Conservation (phyloP, 768 basidiomycete species). For the Lactifluus hygrophoroides region DNA sequence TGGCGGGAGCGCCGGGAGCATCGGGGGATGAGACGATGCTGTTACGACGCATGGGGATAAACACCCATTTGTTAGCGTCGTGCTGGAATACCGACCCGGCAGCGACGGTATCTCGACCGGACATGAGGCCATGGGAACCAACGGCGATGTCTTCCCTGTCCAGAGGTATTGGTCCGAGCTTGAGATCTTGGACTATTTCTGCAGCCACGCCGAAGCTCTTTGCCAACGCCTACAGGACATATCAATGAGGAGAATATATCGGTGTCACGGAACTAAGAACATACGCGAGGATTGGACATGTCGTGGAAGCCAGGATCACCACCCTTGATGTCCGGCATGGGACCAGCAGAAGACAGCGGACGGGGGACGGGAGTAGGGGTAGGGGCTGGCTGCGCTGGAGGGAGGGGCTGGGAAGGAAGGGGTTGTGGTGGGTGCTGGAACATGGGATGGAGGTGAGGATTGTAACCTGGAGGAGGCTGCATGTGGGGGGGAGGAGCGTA, state of each 20-base stretch:
- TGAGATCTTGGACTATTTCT: constrained; percentile 57
- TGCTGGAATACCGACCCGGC: constrained; percentile 50
- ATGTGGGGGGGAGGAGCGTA: constrained; percentile 37
- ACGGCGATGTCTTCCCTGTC: constrained; percentile 74
- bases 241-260: constrained; percentile 13
- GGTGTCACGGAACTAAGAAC: not conserved
- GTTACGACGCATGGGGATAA: constrained; percentile 44
- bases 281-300: constrained; percentile 59
- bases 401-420: constrained; percentile 32
- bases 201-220: constrained; percentile 73
- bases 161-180: constrained; percentile 36
- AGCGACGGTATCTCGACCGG: constrained; percentile 56
- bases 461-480: constrained; percentile 37
- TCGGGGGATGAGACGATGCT: constrained; percentile 24
- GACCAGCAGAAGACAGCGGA: constrained; percentile 23
- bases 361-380: constrained; percentile 20
- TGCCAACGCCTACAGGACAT: constrained; percentile 46
- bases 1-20: constrained; percentile 26
- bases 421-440: constrained; percentile 43
- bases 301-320: constrained; percentile 76
- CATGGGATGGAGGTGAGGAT: constrained; percentile 51
- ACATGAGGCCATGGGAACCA: constrained; percentile 60
- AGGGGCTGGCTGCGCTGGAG: constrained; percentile 27
- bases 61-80: constrained; percentile 53
- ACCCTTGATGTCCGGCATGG: constrained; percentile 45